Conservation (phyloP, 345 rosid species). For the Dipteronia dyeriana region DNA sequence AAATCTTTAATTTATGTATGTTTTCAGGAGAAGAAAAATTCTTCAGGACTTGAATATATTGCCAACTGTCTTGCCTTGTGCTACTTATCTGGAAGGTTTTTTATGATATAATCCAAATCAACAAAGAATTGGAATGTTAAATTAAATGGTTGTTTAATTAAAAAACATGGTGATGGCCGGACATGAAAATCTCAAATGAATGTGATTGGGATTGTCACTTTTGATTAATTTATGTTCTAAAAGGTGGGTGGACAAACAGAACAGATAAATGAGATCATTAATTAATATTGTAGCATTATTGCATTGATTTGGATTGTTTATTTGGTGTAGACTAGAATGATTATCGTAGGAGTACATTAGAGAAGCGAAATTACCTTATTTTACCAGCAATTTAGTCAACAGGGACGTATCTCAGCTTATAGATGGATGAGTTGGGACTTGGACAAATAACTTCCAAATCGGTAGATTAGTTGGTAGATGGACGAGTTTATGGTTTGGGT, state of each 20-base stretch:
- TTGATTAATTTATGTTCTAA: not conserved
- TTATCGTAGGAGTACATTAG: not conserved
- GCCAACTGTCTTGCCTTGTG: not conserved
- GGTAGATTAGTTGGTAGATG: too few species aligned
- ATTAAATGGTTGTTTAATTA: not conserved
- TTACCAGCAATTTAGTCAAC: not conserved
- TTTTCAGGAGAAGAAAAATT: not conserved
- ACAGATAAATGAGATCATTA: not conserved
- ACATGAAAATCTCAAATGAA: constrained; percentile 5
- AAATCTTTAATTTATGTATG: not conserved
- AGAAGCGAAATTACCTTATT: not conserved
- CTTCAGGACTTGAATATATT: not conserved
- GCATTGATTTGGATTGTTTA: not conserved
- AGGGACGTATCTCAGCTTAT: too few species aligned
- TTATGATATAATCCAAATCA: not conserved
- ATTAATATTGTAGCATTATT: not conserved
- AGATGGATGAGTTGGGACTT: too few species aligned
- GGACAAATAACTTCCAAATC: too few species aligned
- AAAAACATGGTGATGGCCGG: constrained; percentile 24
- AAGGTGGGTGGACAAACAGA: constrained; percentile 19
- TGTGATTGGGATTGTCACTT: not conserved
- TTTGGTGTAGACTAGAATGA: not conserved
- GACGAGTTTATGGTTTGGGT: too few species aligned
- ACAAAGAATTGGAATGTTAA: not conserved
- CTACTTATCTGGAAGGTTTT: not conserved